Evolutionary conservation across 116 monocot species (phyloP).

Genomic region (Iris pallida): DNA sequence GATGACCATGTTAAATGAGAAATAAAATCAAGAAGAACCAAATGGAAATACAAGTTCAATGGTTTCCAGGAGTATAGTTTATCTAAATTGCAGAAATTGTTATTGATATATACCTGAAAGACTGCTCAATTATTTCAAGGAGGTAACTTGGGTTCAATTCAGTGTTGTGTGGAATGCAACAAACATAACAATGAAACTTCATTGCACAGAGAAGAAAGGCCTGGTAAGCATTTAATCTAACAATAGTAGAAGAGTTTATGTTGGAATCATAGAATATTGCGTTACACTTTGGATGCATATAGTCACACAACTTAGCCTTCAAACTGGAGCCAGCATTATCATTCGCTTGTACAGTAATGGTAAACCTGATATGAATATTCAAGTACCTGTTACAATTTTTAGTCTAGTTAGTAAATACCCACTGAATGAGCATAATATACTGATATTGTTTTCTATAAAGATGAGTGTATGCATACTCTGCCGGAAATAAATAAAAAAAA

Average conservation of each 20-base stretch:
- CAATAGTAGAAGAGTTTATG: slow-evolving; percentile 61
- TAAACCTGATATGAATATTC: slow-evolving; percentile 51
- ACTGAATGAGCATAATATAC: not conserved
- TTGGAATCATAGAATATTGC: slow-evolving; percentile 76
- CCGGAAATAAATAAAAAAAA: not conserved
- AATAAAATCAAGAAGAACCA: too few relatives aligned
- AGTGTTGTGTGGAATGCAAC: slow-evolving; percentile 24
- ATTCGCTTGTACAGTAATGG: slow-evolving; percentile 55
- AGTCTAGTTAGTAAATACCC: not conserved
- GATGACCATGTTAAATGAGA: too few relatives aligned
- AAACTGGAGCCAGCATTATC: slow-evolving; percentile 24
- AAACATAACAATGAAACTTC: slow-evolving; percentile 90
- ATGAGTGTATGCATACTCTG: not conserved
- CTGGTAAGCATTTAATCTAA: slow-evolving; percentile 84
- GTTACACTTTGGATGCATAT: slow-evolving; percentile 74
- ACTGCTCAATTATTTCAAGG: slow-evolving; percentile 39
- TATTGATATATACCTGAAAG: slow-evolving; percentile 54
- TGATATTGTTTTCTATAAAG: not conserved
- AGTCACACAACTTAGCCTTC: slow-evolving; percentile 48
- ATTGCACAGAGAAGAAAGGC: slow-evolving; percentile 88
- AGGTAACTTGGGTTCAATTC: slow-evolving; percentile 19
- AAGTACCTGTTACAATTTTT: slow-evolving; percentile 49
- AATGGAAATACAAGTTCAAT: too few relatives aligned
- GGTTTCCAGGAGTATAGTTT: too few relatives aligned
- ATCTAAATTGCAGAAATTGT: too few relatives aligned